A percentile compares a stretch with the other conserved stretches of the same genome.
Evolutionary conservation across 139 green algal genomes (phyloP).

Genomic region (Diplosphaera chodatii): DNA sequence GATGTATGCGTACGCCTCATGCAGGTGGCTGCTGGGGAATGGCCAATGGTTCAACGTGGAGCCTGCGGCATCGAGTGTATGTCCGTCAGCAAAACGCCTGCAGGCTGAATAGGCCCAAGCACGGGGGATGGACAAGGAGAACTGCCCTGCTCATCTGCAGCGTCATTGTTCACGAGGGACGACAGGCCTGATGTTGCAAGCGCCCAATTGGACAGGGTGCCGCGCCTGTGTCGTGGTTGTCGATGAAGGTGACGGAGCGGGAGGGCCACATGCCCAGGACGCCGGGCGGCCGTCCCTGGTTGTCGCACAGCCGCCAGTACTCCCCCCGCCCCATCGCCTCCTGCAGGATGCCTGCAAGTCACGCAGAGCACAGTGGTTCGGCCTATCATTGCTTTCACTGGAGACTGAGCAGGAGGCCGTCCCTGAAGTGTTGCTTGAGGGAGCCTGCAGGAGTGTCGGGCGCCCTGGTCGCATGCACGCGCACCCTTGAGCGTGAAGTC

Average conservation of each 20-base stretch:
- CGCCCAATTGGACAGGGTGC: no score
- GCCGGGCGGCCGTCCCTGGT: slow-evolving; percentile 61
- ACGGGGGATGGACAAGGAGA: no score
- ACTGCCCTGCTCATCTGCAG: no score
- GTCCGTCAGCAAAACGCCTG: no score
- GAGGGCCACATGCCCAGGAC: slow-evolving; percentile 90
- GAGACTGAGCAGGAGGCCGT: no score
- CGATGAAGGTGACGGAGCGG: slow-evolving; percentile 93
- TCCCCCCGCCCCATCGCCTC: slow-evolving; percentile 82
- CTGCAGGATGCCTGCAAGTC: slow-evolving; percentile 72
- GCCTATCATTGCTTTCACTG: no score
- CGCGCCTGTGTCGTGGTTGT: slow-evolving; percentile 39
- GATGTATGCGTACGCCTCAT: slow-evolving; percentile 90
- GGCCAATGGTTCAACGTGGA: slow-evolving; percentile 81
- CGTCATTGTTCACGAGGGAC: no score
- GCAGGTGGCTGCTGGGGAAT: slow-evolving; percentile 61
- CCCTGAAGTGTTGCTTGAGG: no score
- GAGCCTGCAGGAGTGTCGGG: no score
- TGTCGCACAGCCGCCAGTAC: slow-evolving; percentile 94
- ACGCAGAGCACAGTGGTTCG: neutral
- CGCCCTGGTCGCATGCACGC: neutral
- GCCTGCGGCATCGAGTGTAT: slow-evolving; percentile 25
- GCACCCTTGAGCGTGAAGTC: slow-evolving; percentile 95
- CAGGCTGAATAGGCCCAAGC: no score
- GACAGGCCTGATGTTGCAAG: no score